Evolutionary conservation across 768 basidiomycete genomes (phyloP), one percentile per base, ranked within the genome.

Genomic region (Tubosaeta brunneosetosa): DNA sequence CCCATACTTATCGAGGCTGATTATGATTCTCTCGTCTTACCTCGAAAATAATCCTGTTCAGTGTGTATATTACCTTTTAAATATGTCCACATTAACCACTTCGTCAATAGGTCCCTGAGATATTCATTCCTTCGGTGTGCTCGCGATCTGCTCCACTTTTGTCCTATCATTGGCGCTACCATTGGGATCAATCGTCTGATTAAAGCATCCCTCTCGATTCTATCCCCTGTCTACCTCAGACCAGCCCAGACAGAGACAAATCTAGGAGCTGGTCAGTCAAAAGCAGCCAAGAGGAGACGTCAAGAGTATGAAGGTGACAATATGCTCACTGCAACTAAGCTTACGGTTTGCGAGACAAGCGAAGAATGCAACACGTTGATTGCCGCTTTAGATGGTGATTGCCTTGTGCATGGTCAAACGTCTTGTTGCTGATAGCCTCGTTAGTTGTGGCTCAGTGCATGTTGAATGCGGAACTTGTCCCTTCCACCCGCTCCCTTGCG

Each of bases 271-370:
- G 14, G 50, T 58, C 43, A 70, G 60, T 72, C 61, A 13, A 82
- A 74, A 63, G 83, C 81, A 59, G 78, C 80, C 50, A 91, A 83
- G 66, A 92, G 88, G 65, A 75, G 85, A 43, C 75, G 78, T 17
- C 78, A 83, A 19, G 83, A 77, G 12, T 91, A 83, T 57, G 87
- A 91, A 66, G 87, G 82, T 10, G 88, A 88, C 49, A 88, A 86
- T 60, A 70, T 86, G 6, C 83, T 93, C 67, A 81, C 77, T 48
- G 60, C 70, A 8, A 65, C 75, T 2, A 72, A 73, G 42, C 66
- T 75, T 42, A 71, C 78, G 8, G 58, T 83, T 17, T 86, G 79
- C 60, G 67, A 75, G 1, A 77, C 76, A 0, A 47, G 51, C 3
- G 74, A 75, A 27, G 84, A 87, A 14, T 80, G 77, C 19, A 69